phyloP scores from a whole-genome alignment of 2,329 filamentous ascomycete genomes.

The Akanthomyces uredinophilus region DNA sequence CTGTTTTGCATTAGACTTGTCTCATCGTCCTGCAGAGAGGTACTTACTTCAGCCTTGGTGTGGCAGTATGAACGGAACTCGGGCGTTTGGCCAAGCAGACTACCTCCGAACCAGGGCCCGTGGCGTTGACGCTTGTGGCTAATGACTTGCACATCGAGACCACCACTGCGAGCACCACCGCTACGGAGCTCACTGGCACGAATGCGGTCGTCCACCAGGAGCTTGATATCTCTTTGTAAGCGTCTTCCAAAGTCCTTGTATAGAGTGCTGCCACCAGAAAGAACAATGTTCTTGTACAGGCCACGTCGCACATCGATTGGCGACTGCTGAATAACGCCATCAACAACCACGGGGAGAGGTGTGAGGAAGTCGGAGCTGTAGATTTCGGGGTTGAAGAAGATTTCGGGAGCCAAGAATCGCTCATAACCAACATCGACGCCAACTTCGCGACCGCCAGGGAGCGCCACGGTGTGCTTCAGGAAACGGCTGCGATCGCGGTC shows the following conservation, averaged over 20 bases:
- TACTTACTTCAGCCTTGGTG: conserved; percentile 68
- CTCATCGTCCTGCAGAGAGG: fast-evolving
- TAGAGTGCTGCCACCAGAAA: conserved; percentile 92
- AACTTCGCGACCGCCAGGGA: conserved; percentile 79
- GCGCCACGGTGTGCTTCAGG: conserved; percentile 79
- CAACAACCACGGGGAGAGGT: conserved; percentile 87
- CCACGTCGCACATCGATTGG: conserved; percentile 96
- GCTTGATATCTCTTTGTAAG: conserved; percentile 94
- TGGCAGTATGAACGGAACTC: conserved; percentile 99
- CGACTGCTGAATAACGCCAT: conserved; percentile 93
- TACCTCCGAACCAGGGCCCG: conserved; percentile 97
- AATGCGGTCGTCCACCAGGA: conserved; percentile 89
- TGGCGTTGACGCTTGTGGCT: conserved; percentile 96
- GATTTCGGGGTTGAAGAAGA: conserved; percentile 99
- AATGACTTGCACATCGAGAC: conserved; percentile 93
- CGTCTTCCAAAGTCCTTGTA: conserved; percentile 98
- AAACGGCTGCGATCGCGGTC: conserved; percentile 90
- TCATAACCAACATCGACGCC: conserved; percentile 94
- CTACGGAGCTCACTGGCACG: conserved; percentile 86
- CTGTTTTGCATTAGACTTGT: conserved; percentile 34
- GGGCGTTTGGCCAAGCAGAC: conserved; percentile 90
- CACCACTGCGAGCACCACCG: conserved; percentile 87
- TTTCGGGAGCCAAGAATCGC: conserved; percentile 94
- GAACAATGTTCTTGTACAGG: conserved; percentile 98
- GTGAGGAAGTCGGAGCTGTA: conserved; percentile 98